These are phyloP conservation scores for Silene conica DNA, from an alignment of 148 eudicot genomes.

Conservation along the genomic window DNA sequence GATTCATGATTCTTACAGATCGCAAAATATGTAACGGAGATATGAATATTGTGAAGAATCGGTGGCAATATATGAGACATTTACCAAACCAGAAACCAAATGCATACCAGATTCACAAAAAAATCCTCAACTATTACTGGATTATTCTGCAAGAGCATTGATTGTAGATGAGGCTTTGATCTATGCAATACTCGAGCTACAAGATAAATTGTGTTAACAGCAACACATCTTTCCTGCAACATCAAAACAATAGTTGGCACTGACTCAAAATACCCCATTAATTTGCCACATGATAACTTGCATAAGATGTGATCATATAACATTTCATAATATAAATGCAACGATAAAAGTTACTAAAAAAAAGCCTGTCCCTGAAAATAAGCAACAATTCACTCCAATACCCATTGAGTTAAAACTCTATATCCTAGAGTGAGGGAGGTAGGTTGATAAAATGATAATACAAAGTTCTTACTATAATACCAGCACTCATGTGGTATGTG, in stretches of 20 bases:
- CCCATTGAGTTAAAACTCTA: neutral
- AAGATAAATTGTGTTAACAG: conserved; percentile 75
- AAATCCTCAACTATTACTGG: conserved; percentile 79
- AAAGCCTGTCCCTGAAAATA: no score
- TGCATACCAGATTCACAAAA: conserved; percentile 69
- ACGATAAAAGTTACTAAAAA: neutral
- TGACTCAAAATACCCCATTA: neutral
- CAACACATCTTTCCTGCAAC: conserved; percentile 93
- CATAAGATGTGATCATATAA: conserved; percentile 10
- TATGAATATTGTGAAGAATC: neutral
- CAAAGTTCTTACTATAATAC: neutral
- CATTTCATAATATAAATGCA: neutral
- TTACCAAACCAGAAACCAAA: conserved; percentile 7
- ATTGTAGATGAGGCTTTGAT: conserved; percentile 88
- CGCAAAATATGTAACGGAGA: neutral
- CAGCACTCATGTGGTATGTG: neutral
- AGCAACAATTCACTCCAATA: no score
- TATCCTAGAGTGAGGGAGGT: neutral
- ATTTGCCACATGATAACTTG: no score
- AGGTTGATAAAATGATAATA: neutral
- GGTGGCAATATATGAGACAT: neutral
- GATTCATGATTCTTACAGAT: neutral
- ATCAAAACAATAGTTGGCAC: conserved; percentile 22
- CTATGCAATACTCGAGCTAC: conserved; percentile 82
- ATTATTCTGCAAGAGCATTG: conserved; percentile 73